Evolutionary conservation across 306 rosid genomes (phyloP), one percentile per base, ranked within the genome.

Genomic region (Malus asiatica): DNA sequence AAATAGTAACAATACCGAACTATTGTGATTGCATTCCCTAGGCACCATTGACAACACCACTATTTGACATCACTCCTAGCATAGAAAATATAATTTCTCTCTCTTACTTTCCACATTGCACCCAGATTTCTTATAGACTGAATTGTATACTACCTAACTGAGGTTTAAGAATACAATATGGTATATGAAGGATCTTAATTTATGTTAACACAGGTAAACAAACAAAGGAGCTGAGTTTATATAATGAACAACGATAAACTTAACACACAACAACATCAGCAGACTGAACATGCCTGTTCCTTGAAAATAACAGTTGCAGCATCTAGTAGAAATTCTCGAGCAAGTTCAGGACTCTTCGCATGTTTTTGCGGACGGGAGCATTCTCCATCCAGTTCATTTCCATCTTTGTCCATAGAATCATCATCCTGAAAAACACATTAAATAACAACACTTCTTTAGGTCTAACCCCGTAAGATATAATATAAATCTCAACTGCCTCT

Each of bases 261-360:
- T 35, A 75, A 68, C 64, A 44, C 66, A 55, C 57, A 22, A 11
- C 22, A 68, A 29, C 38, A 69, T 74, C 71, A n/a, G 74, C 68
- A 83, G 38, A 70, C 22, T 51, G 80, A 75, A 84, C 92, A 19
- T 88, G 77, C 98, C 96, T 96, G 98, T 81, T 96, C 98, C 85
- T 96, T 96, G 72, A 96, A 96, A 74, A 96, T 96, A 83, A 96
- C 97, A 82, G 98, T 87, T 69, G 99, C 99, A 79, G 98, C 99
- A 83, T 92, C 98, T 52, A 96, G 83, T 79, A 96, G 94, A 84
- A 96, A 96, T 74, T 96, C 99, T 57, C 99, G 96, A 55, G 98
- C 99, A 81, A 96, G 99, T 86, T 96, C 98, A 70, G 99, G 99
- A 89, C 99, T 96, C 87, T 96, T 96, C 32, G 99, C 99, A 84